Base-by-base conservation (phyloP, 352 stramenopile species). In the Globisporangium carolinianum region DNA sequence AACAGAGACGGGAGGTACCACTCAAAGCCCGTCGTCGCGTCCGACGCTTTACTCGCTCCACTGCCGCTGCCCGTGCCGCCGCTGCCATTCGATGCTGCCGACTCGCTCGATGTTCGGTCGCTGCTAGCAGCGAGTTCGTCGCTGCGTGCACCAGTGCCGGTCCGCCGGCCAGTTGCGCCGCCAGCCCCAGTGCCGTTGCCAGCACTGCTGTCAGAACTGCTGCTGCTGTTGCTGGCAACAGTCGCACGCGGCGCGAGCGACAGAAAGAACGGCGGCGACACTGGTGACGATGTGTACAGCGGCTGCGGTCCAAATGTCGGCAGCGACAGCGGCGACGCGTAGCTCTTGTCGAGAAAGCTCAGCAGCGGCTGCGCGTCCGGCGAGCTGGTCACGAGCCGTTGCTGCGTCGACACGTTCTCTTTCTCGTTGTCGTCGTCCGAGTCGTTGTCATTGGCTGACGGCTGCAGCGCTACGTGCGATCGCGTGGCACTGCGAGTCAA, bases 1-100 rank as follows among this genome's bases (percentile, higher is more conserved):
- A 93, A 89, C 11, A 91, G 64, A 7, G 83, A 86, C 4, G 80
- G 83, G 15, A 93, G 58, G 35, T 86, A 86, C 81, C 81, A 91
- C 42, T 89, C 79, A 42, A 84, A 86, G 18, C 84, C 72, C 8
- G 71, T 63, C 39, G 71, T 63, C 39, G 57, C 48, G 41, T 54
- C 39, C 39, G 39, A 43, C 24, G 24, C 24, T 32, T 32, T 32
- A 3, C 1, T 32, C 24, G 24, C 24, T 53, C n/a, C 12, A 47
- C 15, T 47, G 42, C 10, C 17, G 45, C 45, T 48, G 45, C 45
- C 24, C 14, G 10, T n/a, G 15, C 45, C 24, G n/a, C 45, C 55
- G 54, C 32, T 35, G 48, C n/a, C 48, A 43, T 18, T 54, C 2
- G 66, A 50, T 15, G 43, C 38, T 37, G 55, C 60, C 10, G 56